phyloP scores from a whole-genome alignment of 139 green algal genomes.

The Bryopsis sp. region DNA sequence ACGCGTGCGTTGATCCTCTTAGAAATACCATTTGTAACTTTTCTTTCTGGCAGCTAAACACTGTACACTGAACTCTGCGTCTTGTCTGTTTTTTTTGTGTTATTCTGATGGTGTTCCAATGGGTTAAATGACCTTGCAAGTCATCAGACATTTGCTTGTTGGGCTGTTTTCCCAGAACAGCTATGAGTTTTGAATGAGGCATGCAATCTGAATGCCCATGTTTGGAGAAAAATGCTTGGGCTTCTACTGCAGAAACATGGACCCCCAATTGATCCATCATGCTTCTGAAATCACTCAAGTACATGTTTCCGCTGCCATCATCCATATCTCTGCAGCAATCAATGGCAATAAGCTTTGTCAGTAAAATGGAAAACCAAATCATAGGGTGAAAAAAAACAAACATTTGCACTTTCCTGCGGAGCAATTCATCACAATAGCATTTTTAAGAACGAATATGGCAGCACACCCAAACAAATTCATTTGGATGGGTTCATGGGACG shows the following conservation, averaged over 20 bases:
- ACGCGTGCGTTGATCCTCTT: background rate
- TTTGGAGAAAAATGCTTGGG: conserved; percentile 30
- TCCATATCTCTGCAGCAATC: conserved; percentile 31
- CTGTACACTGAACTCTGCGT: background rate
- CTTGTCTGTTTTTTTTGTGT: background rate
- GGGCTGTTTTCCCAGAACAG: conserved; percentile 41
- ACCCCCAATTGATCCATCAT: conserved; percentile 27
- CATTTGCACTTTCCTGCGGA: background rate
- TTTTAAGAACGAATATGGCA: background rate
- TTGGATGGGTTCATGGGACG: too few relatives aligned
- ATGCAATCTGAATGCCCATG: conserved; percentile 35
- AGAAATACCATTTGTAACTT: background rate
- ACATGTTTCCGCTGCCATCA: conserved; percentile 43
- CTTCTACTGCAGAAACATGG: conserved; percentile 22
- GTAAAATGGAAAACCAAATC: background rate
- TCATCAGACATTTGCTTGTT: conserved; percentile 39
- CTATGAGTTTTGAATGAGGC: conserved; percentile 40
- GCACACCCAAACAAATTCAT: too few relatives aligned
- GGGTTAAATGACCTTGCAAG: conserved; percentile 33
- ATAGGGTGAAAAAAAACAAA: background rate
- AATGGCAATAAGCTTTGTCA: background rate
- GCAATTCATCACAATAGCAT: background rate
- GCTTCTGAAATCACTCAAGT: conserved; percentile 31
- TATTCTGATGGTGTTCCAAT: conserved; percentile 13
- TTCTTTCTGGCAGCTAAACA: background rate